Conservation (phyloP, 2,329 filamentous ascomycete species). For the Lasiodiplodia citricola region DNA sequence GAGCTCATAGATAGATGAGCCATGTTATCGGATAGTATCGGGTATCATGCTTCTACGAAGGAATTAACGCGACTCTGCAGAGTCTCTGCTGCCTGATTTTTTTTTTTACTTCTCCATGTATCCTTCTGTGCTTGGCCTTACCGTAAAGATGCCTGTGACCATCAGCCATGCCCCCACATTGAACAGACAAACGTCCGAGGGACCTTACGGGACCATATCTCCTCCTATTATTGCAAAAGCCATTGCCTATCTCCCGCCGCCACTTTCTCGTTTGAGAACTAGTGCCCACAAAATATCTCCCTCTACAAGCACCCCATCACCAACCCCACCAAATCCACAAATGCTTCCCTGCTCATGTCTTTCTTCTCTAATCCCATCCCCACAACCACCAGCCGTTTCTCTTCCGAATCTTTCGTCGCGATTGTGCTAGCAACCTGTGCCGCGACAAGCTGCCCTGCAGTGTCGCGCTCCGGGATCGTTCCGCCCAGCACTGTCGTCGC, state of each 20-base stretch:
- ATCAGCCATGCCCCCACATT: constrained; percentile 1
- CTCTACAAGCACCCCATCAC: constrained; percentile 43
- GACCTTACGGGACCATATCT: neutral
- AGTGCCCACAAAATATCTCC: neutral
- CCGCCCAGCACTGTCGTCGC: constrained; percentile 87
- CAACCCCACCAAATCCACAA: constrained; percentile 50
- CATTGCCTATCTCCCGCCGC: constrained; percentile 11
- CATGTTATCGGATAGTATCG: constrained; percentile 12
- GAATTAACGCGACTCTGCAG: neutral
- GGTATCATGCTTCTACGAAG: constrained; percentile 23
- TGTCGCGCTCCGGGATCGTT: constrained; percentile 78
- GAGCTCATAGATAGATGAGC: neutral
- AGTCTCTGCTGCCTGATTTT: neutral
- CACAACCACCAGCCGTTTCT: constrained; percentile 64
- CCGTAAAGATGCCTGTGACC: neutral
- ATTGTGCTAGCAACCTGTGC: constrained; percentile 87
- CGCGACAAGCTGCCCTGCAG: constrained; percentile 84
- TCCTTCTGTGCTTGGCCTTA: neutral
- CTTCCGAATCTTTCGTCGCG: constrained; percentile 69
- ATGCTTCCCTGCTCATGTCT: constrained; percentile 57
- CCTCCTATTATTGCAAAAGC: neutral
- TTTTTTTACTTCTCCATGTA: neutral
- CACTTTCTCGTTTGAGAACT: neutral
- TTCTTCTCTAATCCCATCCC: constrained; percentile 60
- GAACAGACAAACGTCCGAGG: neutral